Evolutionary conservation across 345 rosid species (phyloP).

Genomic region (Limnanthes douglasii): DNA sequence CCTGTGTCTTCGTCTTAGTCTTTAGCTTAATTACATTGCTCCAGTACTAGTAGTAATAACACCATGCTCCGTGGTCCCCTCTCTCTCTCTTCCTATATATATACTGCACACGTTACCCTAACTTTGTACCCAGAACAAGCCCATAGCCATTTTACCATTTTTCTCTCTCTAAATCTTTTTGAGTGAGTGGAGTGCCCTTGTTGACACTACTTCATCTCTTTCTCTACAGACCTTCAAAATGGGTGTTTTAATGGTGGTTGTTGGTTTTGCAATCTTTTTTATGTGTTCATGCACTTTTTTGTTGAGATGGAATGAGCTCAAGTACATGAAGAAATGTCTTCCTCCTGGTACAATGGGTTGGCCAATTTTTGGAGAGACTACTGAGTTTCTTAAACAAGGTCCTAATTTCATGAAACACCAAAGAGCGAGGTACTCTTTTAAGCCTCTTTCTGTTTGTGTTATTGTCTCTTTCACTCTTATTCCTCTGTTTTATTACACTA

Average conservation of each 20-base stretch:
- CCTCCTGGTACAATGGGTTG: constrained; percentile 99
- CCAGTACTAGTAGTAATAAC: too few relatives aligned
- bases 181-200: too few relatives aligned
- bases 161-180: constrained; percentile 8
- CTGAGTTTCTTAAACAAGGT: constrained; percentile 92
- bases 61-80: too few relatives aligned
- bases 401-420: constrained; percentile 91
- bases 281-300: constrained; percentile 52
- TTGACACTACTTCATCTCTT: too few relatives aligned
- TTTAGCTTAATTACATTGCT: too few relatives aligned
- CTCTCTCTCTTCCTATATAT: constrained; percentile 11
- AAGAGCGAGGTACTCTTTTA: constrained; percentile 40
- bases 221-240: constrained; percentile 29
- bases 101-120: constrained; percentile 9
- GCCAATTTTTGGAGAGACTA: constrained; percentile 95
- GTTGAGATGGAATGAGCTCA: constrained; percentile 67
- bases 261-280: constrained; percentile 21
- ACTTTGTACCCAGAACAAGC: constrained; percentile 7
- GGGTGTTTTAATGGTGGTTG: constrained; percentile 42
- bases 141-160: constrained; percentile 6
- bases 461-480: background rate
- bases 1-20: too few relatives aligned
- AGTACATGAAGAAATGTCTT: constrained; percentile 59
- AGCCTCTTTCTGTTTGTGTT: background rate
- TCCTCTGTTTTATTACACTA: too few relatives aligned